Evolutionary conservation across 352 stramenopile genomes (phyloP).

Genomic region (Phytophthora citricola): DNA sequence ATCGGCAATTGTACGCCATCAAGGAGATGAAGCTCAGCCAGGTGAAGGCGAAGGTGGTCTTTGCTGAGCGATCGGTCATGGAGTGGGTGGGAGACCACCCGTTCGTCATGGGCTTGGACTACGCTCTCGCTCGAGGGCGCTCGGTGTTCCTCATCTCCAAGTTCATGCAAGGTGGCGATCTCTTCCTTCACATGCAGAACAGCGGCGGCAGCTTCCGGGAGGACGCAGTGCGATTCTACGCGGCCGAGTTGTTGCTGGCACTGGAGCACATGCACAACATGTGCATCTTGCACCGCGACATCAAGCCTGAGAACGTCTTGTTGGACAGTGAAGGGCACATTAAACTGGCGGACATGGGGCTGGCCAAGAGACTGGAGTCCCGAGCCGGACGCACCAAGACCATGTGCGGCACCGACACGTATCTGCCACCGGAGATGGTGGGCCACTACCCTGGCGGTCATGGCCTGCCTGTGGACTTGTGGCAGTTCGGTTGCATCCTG

Average conservation of each 20-base stretch:
- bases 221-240: constrained; percentile 86
- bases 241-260: constrained; percentile 78
- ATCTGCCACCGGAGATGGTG: constrained; percentile 91
- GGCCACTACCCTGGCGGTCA: constrained; percentile 78
- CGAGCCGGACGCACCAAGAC: constrained; percentile 82
- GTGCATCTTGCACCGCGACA: constrained; percentile 93
- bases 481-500: constrained; percentile 94
- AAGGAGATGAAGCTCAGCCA: constrained; percentile 93
- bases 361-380: constrained; percentile 88
- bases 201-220: constrained; percentile 82
- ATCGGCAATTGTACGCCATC: constrained; percentile 78
- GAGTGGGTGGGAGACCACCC: constrained; percentile 91
- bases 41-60: constrained; percentile 87
- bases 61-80: constrained; percentile 85
- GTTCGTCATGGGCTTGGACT: constrained; percentile 98
- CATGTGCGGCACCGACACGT: constrained; percentile 92
- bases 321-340: constrained; percentile 90
- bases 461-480: constrained; percentile 92
- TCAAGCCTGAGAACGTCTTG: constrained; percentile 94
- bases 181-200: constrained; percentile 93
- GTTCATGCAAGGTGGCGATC: constrained; percentile 98
- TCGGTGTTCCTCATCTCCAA: constrained; percentile 98
- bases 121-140: constrained; percentile 94
- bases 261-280: constrained; percentile 92
- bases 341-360: constrained; percentile 92